Conservation (phyloP, 176 grass and related monocot genomes). For the Carex pumila region DNA sequence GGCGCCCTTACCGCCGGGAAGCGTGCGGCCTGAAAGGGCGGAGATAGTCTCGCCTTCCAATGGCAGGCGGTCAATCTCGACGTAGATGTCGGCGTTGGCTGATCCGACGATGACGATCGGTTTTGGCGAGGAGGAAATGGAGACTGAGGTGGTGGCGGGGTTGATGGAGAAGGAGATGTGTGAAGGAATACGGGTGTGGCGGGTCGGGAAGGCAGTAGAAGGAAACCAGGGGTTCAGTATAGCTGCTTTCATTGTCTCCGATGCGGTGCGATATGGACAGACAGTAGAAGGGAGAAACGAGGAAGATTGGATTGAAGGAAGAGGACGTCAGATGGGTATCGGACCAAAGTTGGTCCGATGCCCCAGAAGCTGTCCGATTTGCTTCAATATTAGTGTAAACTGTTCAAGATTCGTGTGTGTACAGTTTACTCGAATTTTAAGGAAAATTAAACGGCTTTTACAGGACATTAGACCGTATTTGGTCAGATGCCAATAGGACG, state of each 20-base stretch:
- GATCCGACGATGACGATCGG: slow-evolving; percentile 87
- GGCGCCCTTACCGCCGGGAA: slow-evolving; percentile 37
- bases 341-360: too few relatives aligned
- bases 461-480: too few relatives aligned
- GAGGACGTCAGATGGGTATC: too few relatives aligned
- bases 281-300: too few relatives aligned
- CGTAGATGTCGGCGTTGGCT: slow-evolving; percentile 97
- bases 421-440: too few relatives aligned
- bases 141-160: slow-evolving; percentile 6
- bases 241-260: slow-evolving; percentile 23
- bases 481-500: too few relatives aligned
- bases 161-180: neutral
- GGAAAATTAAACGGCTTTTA: too few relatives aligned
- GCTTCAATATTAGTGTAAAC: too few relatives aligned
- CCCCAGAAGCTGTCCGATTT: too few relatives aligned
- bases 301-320: too few relatives aligned
- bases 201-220: slow-evolving; percentile 23
- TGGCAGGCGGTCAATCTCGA: slow-evolving; percentile 84
- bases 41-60: slow-evolving; percentile 63
- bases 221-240: neutral
- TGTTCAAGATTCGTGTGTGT: too few relatives aligned
- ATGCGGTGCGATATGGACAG: too few relatives aligned
- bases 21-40: slow-evolving; percentile 18
- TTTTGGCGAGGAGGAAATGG: neutral
- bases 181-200: neutral